Base-by-base conservation (phyloP, 2,329 filamentous ascomycete genomes). In the Fusarium sp. region DNA sequence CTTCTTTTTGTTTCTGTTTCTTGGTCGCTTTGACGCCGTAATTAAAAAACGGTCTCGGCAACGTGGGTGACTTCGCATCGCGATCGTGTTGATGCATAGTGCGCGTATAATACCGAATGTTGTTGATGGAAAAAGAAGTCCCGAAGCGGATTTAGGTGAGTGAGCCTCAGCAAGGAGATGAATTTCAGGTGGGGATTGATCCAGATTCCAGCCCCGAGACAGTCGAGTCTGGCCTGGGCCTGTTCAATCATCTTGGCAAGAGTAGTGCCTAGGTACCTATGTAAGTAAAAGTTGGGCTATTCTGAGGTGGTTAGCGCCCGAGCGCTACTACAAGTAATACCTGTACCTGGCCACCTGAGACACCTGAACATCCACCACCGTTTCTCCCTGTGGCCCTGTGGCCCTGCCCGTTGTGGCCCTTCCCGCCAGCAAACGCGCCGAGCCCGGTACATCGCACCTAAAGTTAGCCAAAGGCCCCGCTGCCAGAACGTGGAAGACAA, bases 41-140 rank as follows among this genome's bases (percentile, higher is more conserved):
- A 45, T 58, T 51, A 51, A 51, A 57, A 57, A 52, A 27, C 49
- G 38, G 68, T 18, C 70, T 66, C 59, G 48, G 54, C 60, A 60
- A 64, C 56, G 60, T 63, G 68, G 44, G 44, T 31, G 31, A 48
- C 59, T 66, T 54, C 33, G 49, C 25, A 39, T 54, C 33, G 52
- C 38, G 57, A 55, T 48, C 35, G 37, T 45, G 49, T 48, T 45
- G 49, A 48, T 66, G 49, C 58, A 60, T 66, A 52, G 49, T 70
- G 49, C 62, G 69, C 59, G 31, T 45, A 56, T 59, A 51, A 67
- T 44, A 64, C 46, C 71, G 37, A 18, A 42, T 71, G 70, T 67
- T 73, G 70, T 73, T 71, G 70, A 68, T 71, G 70, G 66, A 71
- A 73, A 73, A 70, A 73, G 54, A 60, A 48, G 51, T 16, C 62